Percentiles rank a stretch among this genome's conserved stretches.
Evolutionary conservation across 805 yeast genomes (phyloP).

Genomic region (Candida namnaoensis): DNA sequence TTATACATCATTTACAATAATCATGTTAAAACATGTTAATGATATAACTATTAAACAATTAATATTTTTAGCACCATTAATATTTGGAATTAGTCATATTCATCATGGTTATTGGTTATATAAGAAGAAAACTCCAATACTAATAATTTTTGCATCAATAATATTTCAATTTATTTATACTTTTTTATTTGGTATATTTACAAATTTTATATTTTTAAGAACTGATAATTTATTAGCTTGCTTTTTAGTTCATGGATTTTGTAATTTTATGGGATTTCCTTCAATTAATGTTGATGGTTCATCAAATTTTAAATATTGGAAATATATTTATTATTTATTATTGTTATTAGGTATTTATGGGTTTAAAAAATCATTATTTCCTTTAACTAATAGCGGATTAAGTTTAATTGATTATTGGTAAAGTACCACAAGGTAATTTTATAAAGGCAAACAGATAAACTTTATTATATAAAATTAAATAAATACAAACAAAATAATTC

Average conservation of each 20-base stretch:
- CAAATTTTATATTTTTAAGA: slow-evolving; percentile 45
- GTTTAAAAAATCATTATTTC: slow-evolving; percentile 23
- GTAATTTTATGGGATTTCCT: slow-evolving; percentile 72
- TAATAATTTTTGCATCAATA: slow-evolving; percentile 26
- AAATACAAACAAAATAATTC: too few relatives aligned
- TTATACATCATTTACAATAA: slow-evolving; percentile 41
- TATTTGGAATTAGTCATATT: slow-evolving; percentile 72
- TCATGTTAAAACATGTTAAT: slow-evolving; percentile 19
- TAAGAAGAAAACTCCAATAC: slow-evolving; percentile 16
- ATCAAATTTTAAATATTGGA: slow-evolving; percentile 17
- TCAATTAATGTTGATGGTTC: slow-evolving; percentile 9
- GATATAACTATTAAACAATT: slow-evolving; percentile 9
- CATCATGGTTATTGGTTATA: slow-evolving; percentile 59
- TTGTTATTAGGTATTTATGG: slow-evolving; percentile 32
- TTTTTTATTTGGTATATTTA: slow-evolving; percentile 59
- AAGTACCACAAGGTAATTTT: too few relatives aligned
- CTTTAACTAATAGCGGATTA: slow-evolving; percentile 16
- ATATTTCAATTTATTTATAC: slow-evolving; percentile 58
- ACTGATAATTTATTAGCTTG: slow-evolving; percentile 49
- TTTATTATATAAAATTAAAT: too few relatives aligned
- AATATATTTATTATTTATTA: slow-evolving; percentile 26
- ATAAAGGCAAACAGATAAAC: too few relatives aligned
- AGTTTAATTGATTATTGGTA: slow-evolving; percentile 7
- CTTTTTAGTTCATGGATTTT: slow-evolving; percentile 50
- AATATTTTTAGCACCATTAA: slow-evolving; percentile 42